Conservation (phyloP, 129 eudicot species). For the Solidago caesia region DNA sequence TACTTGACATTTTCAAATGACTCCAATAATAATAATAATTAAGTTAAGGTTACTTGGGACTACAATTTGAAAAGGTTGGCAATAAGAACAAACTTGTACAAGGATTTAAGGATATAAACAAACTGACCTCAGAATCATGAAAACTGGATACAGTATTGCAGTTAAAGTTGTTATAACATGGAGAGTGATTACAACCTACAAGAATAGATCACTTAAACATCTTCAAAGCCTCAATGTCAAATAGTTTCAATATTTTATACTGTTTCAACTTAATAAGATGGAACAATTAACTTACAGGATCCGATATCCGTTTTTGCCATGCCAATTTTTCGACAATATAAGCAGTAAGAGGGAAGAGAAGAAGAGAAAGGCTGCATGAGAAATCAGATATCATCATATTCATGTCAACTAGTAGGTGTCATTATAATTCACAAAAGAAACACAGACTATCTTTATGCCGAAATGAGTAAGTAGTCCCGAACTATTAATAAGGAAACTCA, state of each 20-base stretch:
- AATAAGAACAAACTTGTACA: neutral
- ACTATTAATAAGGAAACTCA: neutral
- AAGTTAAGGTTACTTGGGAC: too few relatives aligned
- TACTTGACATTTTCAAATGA: neutral
- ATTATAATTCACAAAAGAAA: neutral
- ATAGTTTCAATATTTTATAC: neutral
- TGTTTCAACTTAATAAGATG: neutral
- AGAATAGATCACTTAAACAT: slow-evolving; percentile 1
- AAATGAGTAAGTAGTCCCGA: slow-evolving; percentile 5
- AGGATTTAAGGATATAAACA: neutral
- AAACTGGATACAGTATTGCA: slow-evolving; percentile 72
- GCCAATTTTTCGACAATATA: slow-evolving; percentile 76
- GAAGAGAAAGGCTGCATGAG: slow-evolving; percentile 66
- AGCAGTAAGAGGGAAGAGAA: slow-evolving; percentile 71
- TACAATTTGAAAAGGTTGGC: neutral
- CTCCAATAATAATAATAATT: neutral
- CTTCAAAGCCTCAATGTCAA: slow-evolving; percentile 11
- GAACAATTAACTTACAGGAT: slow-evolving; percentile 51
- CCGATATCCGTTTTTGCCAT: slow-evolving; percentile 54
- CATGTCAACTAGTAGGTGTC: neutral
- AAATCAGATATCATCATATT: slow-evolving; percentile 8
- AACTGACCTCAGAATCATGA: slow-evolving; percentile 75
- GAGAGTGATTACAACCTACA: slow-evolving; percentile 59
- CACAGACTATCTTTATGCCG: slow-evolving; percentile 2
- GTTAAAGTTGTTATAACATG: slow-evolving; percentile 56